phyloP scores from a whole-genome alignment of 345 rosid genomes.

The Eucalyptus shirleyi region DNA sequence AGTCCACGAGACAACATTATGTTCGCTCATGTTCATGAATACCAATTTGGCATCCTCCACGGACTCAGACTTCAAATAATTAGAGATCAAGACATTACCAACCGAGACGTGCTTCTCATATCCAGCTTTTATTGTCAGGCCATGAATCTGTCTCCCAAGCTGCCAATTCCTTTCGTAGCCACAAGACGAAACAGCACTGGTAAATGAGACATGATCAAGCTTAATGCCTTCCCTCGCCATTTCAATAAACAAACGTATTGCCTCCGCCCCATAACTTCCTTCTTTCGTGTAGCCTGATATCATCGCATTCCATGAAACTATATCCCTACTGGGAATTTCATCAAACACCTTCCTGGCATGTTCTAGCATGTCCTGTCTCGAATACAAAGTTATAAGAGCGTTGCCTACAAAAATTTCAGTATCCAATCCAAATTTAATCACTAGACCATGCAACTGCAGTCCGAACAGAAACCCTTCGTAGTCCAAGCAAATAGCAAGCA shows the following conservation, averaged over 20 bases:
- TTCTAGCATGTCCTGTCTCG: constrained; percentile 35
- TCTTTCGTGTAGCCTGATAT: constrained; percentile 74
- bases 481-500: constrained; percentile 49
- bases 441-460: constrained; percentile 50
- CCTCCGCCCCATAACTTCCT: constrained; percentile 40
- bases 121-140: constrained; percentile 59
- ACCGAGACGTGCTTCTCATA: constrained; percentile 45
- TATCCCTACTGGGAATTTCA: constrained; percentile 51
- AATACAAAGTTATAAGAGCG: constrained; percentile 59
- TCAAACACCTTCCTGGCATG: constrained; percentile 60
- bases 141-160: constrained; percentile 70
- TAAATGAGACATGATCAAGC: constrained; percentile 80
- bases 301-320: constrained; percentile 82
- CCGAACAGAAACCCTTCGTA: constrained; percentile 50
- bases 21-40: constrained; percentile 42
- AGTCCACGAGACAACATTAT: constrained; percentile 84
- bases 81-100: constrained; percentile 65
- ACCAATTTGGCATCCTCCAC: constrained; percentile 39
- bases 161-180: constrained; percentile 50
- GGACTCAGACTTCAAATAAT: constrained; percentile 55
- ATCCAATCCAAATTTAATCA: constrained; percentile 38
- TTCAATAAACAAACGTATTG: constrained; percentile 34
- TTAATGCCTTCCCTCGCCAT: constrained; percentile 50
- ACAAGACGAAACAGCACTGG: constrained; percentile 69
- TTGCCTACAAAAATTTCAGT: constrained; percentile 65